phyloP scores from a whole-genome alignment of 306 rosid species.

The Spatholobus suberectus region DNA sequence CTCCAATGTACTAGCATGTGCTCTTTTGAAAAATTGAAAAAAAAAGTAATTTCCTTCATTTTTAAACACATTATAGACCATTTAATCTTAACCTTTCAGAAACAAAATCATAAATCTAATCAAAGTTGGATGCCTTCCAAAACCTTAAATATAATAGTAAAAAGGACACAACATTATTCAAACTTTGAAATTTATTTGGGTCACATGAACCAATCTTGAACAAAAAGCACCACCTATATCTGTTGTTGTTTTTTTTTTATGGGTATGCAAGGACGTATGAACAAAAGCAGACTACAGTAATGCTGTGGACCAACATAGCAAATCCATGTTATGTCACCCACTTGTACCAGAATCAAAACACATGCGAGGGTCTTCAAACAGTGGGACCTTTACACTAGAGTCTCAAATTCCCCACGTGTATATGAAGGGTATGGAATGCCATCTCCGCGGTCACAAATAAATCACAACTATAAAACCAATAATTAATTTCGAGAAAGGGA shows the following conservation, averaged over 20 bases:
- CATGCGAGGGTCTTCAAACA: constrained; percentile 55
- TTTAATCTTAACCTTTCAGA: neutral
- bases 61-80: constrained; percentile 1
- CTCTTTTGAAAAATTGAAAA: neutral
- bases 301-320: constrained; percentile 63
- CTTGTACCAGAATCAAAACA: constrained; percentile 68
- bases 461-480: constrained; percentile 30
- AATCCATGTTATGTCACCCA: constrained; percentile 76
- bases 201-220: constrained; percentile 53
- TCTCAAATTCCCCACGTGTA: constrained; percentile 72
- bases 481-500: constrained; percentile 30
- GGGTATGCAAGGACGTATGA: constrained; percentile 30
- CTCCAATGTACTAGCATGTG: too few species aligned
- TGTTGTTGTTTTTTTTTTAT: neutral
- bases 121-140: constrained; percentile 2
- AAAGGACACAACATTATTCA: neutral
- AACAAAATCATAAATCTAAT: constrained; percentile 21
- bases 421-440: constrained; percentile 70
- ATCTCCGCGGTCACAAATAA: constrained; percentile 47
- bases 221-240: neutral
- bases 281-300: constrained; percentile 54
- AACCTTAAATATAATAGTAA: constrained; percentile 19
- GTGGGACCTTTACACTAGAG: constrained; percentile 51
- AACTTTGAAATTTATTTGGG: constrained; percentile 36
- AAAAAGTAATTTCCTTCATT: neutral